A percentile compares a stretch with the other conserved stretches of the same genome.
phyloP scores from a whole-genome alignment of 306 rosid genomes.

The Chamaecrista fasciculata region DNA sequence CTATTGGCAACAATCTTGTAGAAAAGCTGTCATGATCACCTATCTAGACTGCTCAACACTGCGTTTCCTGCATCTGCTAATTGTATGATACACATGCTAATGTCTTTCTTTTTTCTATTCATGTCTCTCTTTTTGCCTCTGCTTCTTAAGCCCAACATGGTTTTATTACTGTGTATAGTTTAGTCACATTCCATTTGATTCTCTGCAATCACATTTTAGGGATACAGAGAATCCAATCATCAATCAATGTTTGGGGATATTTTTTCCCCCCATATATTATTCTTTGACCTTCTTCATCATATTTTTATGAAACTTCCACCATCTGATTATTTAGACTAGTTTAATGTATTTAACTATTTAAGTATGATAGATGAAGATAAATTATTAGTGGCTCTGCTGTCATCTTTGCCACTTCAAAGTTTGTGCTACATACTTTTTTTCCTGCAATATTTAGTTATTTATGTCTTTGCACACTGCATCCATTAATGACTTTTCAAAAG shows the following conservation, averaged over 20 bases:
- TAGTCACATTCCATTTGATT: slow-evolving; percentile 35
- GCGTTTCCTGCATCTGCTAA: slow-evolving; percentile 39
- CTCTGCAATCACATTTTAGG: slow-evolving; percentile 82
- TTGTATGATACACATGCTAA: slow-evolving; percentile 48
- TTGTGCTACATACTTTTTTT: not conserved
- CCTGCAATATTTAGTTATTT: not conserved
- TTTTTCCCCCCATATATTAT: slow-evolving; percentile 19
- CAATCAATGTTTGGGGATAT: slow-evolving; percentile 27
- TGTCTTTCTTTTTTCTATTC: not conserved
- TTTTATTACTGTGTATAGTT: slow-evolving; percentile 13
- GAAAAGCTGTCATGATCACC: slow-evolving; percentile 23
- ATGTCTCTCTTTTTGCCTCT: slow-evolving; percentile 25
- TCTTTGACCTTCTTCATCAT: slow-evolving; percentile 21
- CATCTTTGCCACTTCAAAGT: not conserved
- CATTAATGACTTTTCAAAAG: too few species aligned
- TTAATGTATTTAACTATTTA: not conserved
- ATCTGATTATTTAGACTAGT: slow-evolving; percentile 21
- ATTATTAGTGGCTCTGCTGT: not conserved
- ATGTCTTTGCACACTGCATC: too few species aligned
- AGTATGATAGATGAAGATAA: not conserved
- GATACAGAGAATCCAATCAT: slow-evolving; percentile 60
- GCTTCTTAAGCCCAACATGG: slow-evolving; percentile 29
- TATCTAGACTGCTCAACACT: slow-evolving; percentile 21
- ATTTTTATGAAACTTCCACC: slow-evolving; percentile 19
- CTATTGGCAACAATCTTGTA: slow-evolving; percentile 75